Evolutionary conservation across 2,329 filamentous ascomycete species (phyloP).

Genomic region (Aspergillus ochraceoroseus): DNA sequence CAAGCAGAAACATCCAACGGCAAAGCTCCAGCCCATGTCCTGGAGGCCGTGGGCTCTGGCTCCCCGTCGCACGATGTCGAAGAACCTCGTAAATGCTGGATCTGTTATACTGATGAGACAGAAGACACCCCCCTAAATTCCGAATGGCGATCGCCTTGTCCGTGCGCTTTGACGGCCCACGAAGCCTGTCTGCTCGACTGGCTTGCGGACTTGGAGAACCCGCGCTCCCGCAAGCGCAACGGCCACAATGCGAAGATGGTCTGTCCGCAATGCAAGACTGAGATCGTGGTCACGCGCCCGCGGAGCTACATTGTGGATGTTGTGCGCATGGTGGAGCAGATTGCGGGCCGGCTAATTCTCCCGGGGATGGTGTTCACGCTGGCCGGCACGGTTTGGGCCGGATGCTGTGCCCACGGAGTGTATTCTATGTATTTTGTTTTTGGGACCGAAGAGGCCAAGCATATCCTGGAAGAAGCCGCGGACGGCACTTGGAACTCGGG

Average conservation of each 20-base stretch:
- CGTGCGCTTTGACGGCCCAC: constrained; percentile 84
- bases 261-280: constrained; percentile 85
- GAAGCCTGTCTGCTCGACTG: constrained; percentile 85
- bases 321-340: constrained; percentile 55
- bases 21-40: constrained; percentile 16
- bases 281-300: constrained; percentile 70
- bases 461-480: constrained; percentile 47
- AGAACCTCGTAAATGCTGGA: constrained; percentile 59
- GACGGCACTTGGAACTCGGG: constrained; percentile 45
- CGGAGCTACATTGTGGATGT: constrained; percentile 66
- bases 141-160: constrained; percentile 82
- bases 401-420: constrained; percentile 55
- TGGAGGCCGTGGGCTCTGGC: constrained; percentile 12
- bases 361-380: constrained; percentile 57
- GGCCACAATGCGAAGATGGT: constrained; percentile 58
- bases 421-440: constrained; percentile 63
- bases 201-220: constrained; percentile 81
- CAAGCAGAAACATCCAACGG: constrained; percentile 18
- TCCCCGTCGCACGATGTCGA: constrained; percentile 12
- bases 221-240: constrained; percentile 48
- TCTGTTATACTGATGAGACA: constrained; percentile 62
- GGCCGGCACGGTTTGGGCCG: constrained; percentile 47
- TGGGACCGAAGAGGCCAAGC: constrained; percentile 55
- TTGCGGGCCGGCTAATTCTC: constrained; percentile 57
- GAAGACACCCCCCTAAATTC: constrained; percentile 57